Conservation (phyloP, 129 eudicot genomes). For the Sambucus nigra region DNA sequence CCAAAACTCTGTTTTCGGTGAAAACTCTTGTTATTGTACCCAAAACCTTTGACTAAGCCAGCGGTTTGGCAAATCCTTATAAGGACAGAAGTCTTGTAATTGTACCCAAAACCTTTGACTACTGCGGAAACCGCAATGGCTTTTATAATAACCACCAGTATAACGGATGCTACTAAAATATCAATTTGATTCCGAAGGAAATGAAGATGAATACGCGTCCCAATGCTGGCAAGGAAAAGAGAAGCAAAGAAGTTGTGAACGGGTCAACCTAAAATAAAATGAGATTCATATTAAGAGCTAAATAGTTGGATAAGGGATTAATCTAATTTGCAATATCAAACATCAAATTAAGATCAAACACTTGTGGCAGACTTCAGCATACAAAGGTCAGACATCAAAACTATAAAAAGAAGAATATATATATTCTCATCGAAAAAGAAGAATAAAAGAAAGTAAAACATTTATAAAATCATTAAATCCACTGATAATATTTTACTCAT, state of each 20-base stretch:
- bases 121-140: conserved; percentile 65
- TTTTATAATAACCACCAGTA: conserved; percentile 66
- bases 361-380: neutral
- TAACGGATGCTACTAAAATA: conserved; percentile 77
- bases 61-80: conserved; percentile 34
- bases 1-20: too few species aligned
- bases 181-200: conserved; percentile 96
- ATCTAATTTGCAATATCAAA: too few species aligned
- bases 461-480: too few species aligned
- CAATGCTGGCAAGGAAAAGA: conserved; percentile 89
- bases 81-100: conserved; percentile 75
- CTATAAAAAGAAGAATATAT: neutral
- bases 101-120: conserved; percentile 84
- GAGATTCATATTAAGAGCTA: conserved; percentile 2
- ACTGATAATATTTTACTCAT: too few species aligned
- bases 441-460: too few species aligned
- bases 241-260: conserved; percentile 94
- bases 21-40: too few species aligned
- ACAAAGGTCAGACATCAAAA: neutral
- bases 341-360: neutral
- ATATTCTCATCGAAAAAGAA: too few species aligned
- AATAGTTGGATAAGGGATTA: neutral
- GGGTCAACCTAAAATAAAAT: conserved; percentile 68
- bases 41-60: too few species aligned
- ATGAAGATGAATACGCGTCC: conserved; percentile 88